Percentiles rank a stretch among this genome's conserved stretches.
These are phyloP conservation scores for Skeletonema costatum DNA, from an alignment of 108 stramenopile species.

Conservation along the genomic window DNA sequence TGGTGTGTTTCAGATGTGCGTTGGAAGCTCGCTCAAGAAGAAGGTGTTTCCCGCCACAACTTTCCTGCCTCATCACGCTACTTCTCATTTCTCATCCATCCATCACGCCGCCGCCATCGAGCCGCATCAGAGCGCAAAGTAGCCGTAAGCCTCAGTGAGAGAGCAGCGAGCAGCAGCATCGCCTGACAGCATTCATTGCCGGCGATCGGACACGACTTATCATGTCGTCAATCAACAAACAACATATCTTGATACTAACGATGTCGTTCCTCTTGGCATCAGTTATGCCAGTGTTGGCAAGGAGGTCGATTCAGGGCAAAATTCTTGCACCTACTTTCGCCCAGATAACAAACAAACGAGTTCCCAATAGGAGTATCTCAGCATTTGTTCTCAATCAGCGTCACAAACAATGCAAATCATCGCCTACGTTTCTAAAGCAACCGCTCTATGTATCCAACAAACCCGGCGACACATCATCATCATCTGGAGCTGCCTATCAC, in stretches of 20 bases:
- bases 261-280: slow-evolving; percentile 2
- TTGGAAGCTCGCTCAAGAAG: neutral
- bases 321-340: neutral
- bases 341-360: neutral
- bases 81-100: neutral
- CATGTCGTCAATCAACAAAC: neutral
- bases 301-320: neutral
- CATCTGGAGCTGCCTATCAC: slow-evolving; percentile 7
- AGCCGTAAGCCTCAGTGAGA: neutral
- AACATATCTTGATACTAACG: neutral
- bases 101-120: neutral
- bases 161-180: neutral
- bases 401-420: neutral
- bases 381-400: neutral
- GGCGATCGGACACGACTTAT: neutral
- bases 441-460: neutral
- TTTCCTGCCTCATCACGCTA: neutral
- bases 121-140: no score
- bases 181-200: neutral
- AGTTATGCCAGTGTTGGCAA: neutral
- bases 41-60: neutral
- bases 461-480: neutral
- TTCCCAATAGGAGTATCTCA: neutral
- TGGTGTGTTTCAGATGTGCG: neutral
- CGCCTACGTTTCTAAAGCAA: neutral